Evolutionary conservation across 2,329 filamentous ascomycete species (phyloP), one percentile per base, ranked within the genome.

Genomic region (Clarireedia hainanense): DNA sequence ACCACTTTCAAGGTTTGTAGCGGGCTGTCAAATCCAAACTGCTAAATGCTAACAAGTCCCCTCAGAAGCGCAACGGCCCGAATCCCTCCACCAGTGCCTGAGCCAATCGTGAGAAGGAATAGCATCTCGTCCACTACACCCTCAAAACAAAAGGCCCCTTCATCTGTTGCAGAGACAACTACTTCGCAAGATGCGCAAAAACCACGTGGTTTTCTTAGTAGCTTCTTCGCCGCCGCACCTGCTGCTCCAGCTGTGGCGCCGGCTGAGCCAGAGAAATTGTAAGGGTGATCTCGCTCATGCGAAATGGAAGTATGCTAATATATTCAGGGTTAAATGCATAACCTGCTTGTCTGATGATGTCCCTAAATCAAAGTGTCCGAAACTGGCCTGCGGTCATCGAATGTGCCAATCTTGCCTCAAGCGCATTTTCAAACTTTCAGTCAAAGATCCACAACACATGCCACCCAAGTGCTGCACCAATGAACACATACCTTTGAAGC

Each of bases 381-480:
- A 85, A 68, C 79, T 95, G 37, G 80, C 81, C 62, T 95, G 91
- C 68, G 83, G 83, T 2, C 90, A 95, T 70, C 81, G 83, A 59
- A 91, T 92, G 86, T 95, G 91, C 70, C 78, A 87, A 61, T 69
- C 77, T 6, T 95, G 91, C 69, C 75, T 96, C 42, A 86, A 83
- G 69, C 81, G 83, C 50, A 79, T 83, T 56, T 95, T 95, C 71
- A 82, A 78, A 53, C 77, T 89, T 58, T 94, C 89, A 10, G 76
- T 91, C 59, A 84, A 78, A 43, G 88, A 95, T 67, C 84, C 88
- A 1, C 80, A 84, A 58, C 84, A 89, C 62, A 95, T 95, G 89
- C 89, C 91, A 17, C 91, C 91, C 0, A 81, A 78, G 67, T 96
- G 90, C 71, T 96, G 90, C 71, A 86, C 81, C 3, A 66, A 79